Evolutionary conservation across 2,329 filamentous ascomycete genomes (phyloP), one percentile per base, ranked within the genome.

Genomic region (Penicillium sp.): DNA sequence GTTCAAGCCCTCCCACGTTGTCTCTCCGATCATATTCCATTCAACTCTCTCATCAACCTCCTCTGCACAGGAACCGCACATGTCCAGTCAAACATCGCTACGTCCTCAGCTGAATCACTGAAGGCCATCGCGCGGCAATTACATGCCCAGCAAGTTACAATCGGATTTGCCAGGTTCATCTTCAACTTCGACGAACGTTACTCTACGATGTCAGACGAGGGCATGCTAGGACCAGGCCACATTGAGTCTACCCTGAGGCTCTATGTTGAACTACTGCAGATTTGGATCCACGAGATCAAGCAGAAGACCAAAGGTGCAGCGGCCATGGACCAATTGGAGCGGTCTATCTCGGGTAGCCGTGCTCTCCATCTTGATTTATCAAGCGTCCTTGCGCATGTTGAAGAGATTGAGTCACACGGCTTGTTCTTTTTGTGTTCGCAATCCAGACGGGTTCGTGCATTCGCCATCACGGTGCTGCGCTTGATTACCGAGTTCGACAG

Each of bases 121-220:
- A 97, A 97, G 71, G 93, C 93, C 0, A 99, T 99, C 65, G 94
- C 95, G 10, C 84, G 90, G 31, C 94, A 99, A 67, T 90, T 88
- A 7, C 89, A 96, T 73, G 92, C 94, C 0, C 92, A 99, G 63
- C 90, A 94, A 71, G 94, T 99, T 3, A 96, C 92, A 0, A 96
- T 95, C 74, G 93, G 94, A 0, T 99, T 99, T 74, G 90, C 94
- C 36, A 83, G 92, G 24, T 99, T 97, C 74, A 99, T 99, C 49
- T 99, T 99, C 77, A 96, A 94, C 63, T 99, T 97, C 70, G 95
- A 99, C 71, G 92, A 96, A 62, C 87, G 92, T 22, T 99, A 99
- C 72, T 91, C 93, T 1, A 97, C 94, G 31, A 97, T 97, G 87
- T 96, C 92, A 9, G 94, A 99, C 67, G 94, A 95, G 31, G 94